phyloP scores from a whole-genome alignment of 176 grass and related monocot genomes.

The Triticum dicoccoides region DNA sequence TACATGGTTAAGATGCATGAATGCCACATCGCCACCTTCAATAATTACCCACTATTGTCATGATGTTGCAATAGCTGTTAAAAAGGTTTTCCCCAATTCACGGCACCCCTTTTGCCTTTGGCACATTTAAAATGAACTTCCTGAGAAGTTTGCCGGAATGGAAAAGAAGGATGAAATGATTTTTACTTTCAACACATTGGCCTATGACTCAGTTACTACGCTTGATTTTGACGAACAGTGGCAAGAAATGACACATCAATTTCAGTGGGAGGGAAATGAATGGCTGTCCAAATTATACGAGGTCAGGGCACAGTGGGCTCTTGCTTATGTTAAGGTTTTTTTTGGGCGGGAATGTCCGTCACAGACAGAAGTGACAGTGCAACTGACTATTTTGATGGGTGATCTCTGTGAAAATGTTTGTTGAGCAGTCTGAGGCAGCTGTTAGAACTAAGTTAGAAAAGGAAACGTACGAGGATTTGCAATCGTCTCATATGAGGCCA shows the following conservation, averaged over 20 bases:
- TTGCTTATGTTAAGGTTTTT: conserved; percentile 66
- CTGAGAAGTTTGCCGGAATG: conserved; percentile 53
- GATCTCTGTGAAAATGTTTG: conserved; percentile 72
- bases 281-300: conserved; percentile 69
- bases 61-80: conserved; percentile 59
- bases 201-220: conserved; percentile 63
- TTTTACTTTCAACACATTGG: conserved; percentile 50
- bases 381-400: conserved; percentile 65
- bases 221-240: conserved; percentile 75
- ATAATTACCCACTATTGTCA: conserved; percentile 74
- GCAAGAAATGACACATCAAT: conserved; percentile 60
- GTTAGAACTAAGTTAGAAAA: conserved; percentile 64
- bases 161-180: conserved; percentile 57
- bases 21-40: conserved; percentile 55
- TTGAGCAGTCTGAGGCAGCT: conserved; percentile 55
- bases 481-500: conserved; percentile 61
- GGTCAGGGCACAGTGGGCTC: conserved; percentile 59
- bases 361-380: conserved; percentile 62
- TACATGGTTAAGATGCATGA: conserved; percentile 75
- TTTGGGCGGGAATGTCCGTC: conserved; percentile 78
- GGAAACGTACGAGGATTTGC: conserved; percentile 61
- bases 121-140: conserved; percentile 65
- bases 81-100: conserved; percentile 64
- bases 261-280: conserved; percentile 57
- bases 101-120: conserved; percentile 70